Evolutionary conservation across 495 filamentous ascomycete species (phyloP), one percentile per base, ranked within the genome.

Genomic region (Terfezia claveryi): DNA sequence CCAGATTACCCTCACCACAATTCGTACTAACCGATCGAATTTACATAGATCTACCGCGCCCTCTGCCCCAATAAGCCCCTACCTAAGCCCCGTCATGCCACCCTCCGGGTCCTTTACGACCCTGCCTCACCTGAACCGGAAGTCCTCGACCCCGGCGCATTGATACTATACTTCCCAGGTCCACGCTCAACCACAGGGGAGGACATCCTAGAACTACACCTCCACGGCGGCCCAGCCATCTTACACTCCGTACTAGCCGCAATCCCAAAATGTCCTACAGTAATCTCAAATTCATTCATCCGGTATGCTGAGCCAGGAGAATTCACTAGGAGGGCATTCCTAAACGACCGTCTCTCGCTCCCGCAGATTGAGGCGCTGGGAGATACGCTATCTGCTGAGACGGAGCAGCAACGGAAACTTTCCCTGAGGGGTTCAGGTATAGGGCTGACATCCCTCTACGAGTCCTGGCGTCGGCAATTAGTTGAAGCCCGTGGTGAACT

Each of bases 241-340:
- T 80, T 92, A 54, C 84, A 82, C 61, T 82, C 92, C 7, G 83
- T 94, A 0, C 74, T 98, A 1, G 66, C 73, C 8, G 87, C 86
- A 9, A 85, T 98, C 55, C 73, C 81, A 0, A 69, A 68, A 38
- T 69, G 62, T 52, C 8, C 41, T 6, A 56, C 59, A 6, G 1
- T 8, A 14, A 14, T 20, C 41, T 46, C 41, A 14, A 23, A 51
- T 4, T 59, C 59, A 32, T 54, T 57, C n/a, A 77, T 94, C 49
- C 85, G 85, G 10, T 94, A 93, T 61, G 91, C 91, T 0, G 91
- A 94, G 61, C 84, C 91, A 0, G 91, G 91, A 55, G 91, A 98
- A 63, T 98, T 98, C 68, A 96, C 91, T 8, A 80, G 80, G 37
- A 83, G 89, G 38, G 87, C 92, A 8, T 98, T 98, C 66, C 72